Evolutionary conservation across 192 early-diverging fungal genomes (phyloP).

Genomic region (Linnemannia zychae): DNA sequence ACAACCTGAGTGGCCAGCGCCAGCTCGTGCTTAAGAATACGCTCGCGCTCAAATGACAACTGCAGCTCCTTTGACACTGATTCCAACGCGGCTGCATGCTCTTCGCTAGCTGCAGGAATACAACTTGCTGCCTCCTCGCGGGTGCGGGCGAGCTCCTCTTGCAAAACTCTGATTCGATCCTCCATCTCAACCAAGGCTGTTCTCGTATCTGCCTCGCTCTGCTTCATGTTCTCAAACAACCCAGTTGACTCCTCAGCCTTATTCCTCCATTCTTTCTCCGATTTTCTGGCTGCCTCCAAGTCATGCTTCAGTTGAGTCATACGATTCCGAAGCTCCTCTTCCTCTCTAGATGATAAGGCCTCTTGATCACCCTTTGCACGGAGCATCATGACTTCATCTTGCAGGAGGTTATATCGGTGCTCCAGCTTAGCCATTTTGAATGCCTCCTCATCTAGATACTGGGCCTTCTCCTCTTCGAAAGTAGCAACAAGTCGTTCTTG

Average conservation of each 20-base stretch:
- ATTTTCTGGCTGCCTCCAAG: background rate
- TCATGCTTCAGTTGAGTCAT: constrained; percentile 11
- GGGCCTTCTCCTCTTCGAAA: constrained; percentile 44
- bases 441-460: constrained; percentile 43
- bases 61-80: background rate
- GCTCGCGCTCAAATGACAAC: constrained; percentile 13
- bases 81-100: background rate
- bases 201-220: background rate
- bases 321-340: background rate
- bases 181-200: background rate
- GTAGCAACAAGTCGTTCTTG: constrained; percentile 28
- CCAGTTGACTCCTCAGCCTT: background rate
- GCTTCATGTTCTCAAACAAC: background rate
- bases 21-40: constrained; percentile 4
- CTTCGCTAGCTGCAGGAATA: background rate
- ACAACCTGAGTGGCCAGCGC: constrained; percentile 1
- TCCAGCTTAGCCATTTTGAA: constrained; percentile 38
- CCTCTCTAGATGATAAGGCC: background rate
- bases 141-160: background rate
- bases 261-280: background rate
- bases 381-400: constrained; percentile 19
- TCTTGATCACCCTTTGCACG: background rate
- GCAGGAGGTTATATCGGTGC: constrained; percentile 17
- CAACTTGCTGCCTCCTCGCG: background rate
- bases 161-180: background rate